Evolutionary conservation across 257 asterid species (phyloP), one percentile per base, ranked within the genome.

Genomic region (Linaria vulgaris): DNA sequence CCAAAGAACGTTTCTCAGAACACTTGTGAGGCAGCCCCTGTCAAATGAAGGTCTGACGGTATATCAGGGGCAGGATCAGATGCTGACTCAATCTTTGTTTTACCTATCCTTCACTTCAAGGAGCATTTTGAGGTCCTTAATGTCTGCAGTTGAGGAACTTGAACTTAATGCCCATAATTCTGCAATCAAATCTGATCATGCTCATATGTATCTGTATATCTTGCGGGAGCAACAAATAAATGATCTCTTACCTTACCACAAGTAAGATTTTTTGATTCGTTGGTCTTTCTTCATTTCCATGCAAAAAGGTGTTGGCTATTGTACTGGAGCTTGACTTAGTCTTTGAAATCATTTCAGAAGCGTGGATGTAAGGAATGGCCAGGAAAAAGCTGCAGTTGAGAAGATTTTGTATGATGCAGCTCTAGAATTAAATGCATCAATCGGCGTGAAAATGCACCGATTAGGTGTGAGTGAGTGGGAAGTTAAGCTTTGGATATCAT

Each of bases 391-490:
- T 38, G 82, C 67, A 4, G 91, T 94, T 7, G 87, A 77, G 74
- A 82, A 81, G 67, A 85, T 90, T 31, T 73, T 94, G 70, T 82
- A 74, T 34, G 95, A 78, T 61, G 66, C 85, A 67, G 96, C 92
- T 6, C 82, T 52, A 67, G 97, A 90, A 72, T 70, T 90, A 61
- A 78, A 83, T 78, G 79, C 86, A 58, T 82, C 86, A 25, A 81
- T 88, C 77, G 96, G 96, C 61, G 95, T 90, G 57, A 85, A 78
- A 82, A 84, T 94, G 99, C 95, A 94, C 30, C 96, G 90, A 17
- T 82, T 94, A 72, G 95, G 96, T 37, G 99, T 87, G 38, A 85
- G 83, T 68, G 91, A 90, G 83, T 94, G 97, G 92, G 99, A 94
- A 72, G 86, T 88, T 62, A 90, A 87, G 85, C 95, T 94, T 71